Base-by-base conservation (phyloP, 345 rosid species). In the Corchorus capsularis region DNA sequence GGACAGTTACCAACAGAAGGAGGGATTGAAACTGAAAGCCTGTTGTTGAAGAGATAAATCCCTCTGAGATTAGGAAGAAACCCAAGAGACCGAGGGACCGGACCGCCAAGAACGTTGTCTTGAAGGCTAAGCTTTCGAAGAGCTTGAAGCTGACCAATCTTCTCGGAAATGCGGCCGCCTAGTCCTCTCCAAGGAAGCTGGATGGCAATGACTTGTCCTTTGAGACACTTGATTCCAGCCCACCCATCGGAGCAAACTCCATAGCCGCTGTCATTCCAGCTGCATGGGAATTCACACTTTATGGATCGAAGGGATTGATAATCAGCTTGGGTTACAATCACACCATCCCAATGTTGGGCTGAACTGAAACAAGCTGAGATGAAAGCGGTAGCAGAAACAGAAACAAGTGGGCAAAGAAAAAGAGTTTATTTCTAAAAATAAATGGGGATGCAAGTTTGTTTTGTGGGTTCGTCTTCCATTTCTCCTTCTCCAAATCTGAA, bases 161-260 rank as follows among this genome's bases (percentile, higher is more conserved):
- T 88, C 80, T 90, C 97, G 0, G 96, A 89, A 84, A 93, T 85
- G 66, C 81, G 82, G 17, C 99, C 99, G 1, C 97, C 92, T 4
- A 96, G 85, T 43, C 93, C 90, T 55, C 76, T 91, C 97, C 97
- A 96, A 1, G 99, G 99, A 74, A 96, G 98, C 83, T 93, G 94
- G 78, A 96, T 84, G 15, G 90, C 93, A 1, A 92, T 83, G 27
- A 96, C 91, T 72, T 90, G 92, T 35, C 99, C 99, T 10, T 87
- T 76, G n/a, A 84, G 89, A 73, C 99, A 96, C 86, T 88, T 93
- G 86, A 96, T 90, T 46, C 99, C 99, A 3, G 78, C 88, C 99
- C 99, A 96, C 35, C 87, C 79, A 17, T 97, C 97, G 0, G 97
- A 86, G 83, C 99, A 96, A 55, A 87, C 96, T 47, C 87, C 84